phyloP scores from a whole-genome alignment of 2,329 filamentous ascomycete genomes.

The Ceratocystiopsis sp. region DNA sequence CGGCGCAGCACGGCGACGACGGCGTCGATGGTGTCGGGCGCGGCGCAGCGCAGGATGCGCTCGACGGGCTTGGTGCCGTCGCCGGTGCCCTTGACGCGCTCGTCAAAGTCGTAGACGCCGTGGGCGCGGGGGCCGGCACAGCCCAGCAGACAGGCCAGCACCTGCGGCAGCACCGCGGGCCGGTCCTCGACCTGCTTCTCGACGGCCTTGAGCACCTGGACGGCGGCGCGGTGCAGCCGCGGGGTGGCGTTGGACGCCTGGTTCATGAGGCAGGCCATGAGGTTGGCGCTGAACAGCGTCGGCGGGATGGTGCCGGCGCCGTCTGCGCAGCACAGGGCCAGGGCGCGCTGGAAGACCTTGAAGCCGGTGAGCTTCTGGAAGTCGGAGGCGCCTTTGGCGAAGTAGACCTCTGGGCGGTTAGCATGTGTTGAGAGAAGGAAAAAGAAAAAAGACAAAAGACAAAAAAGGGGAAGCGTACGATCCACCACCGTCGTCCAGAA shows the following conservation, averaged over 20 bases:
- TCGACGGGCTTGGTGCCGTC: conserved; percentile 58
- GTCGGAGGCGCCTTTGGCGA: conserved; percentile 64
- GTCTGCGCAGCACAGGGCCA: conserved; percentile 26
- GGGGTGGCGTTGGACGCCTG: conserved; percentile 63
- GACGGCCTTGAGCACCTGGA: conserved; percentile 57
- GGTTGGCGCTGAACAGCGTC: conserved; percentile 63
- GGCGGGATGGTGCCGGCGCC: conserved; percentile 25
- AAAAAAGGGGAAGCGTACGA: conserved; percentile 15
- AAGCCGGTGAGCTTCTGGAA: conserved; percentile 89
- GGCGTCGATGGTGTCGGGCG: conserved; percentile 35
- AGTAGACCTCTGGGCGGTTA: conserved; percentile 41
- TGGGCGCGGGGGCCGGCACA: conserved; percentile 23
- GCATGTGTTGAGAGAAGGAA: too few relatives aligned
- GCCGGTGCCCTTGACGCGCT: conserved; percentile 44
- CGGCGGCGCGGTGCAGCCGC: conserved; percentile 63
- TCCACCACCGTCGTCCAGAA: conserved; percentile 44
- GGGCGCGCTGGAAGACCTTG: conserved; percentile 63
- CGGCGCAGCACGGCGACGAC: conserved; percentile 29
- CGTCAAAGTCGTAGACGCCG: conserved; percentile 67
- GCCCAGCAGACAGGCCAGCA: conserved; percentile 52
- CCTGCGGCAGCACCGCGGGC: conserved; percentile 37
- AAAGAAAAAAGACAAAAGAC: too few relatives aligned
- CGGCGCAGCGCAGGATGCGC: conserved; percentile 46
- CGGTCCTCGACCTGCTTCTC: conserved; percentile 46
- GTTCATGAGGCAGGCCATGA: conserved; percentile 69